phyloP scores from a whole-genome alignment of 2,329 filamentous ascomycete species.

The Anthostomella pinea region DNA sequence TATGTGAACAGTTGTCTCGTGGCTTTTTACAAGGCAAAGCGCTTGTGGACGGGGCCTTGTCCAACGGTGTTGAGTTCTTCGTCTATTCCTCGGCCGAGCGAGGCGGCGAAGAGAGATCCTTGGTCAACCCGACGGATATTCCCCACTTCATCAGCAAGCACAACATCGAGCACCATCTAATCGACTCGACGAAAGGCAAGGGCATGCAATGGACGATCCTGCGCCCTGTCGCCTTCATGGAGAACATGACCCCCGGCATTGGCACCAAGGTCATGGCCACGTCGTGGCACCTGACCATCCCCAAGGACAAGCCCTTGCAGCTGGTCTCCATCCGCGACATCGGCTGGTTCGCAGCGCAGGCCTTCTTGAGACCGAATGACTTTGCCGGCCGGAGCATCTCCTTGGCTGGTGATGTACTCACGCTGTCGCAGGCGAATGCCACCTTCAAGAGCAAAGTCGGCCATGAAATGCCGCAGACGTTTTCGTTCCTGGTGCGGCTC shows the following conservation, averaged over 20 bases:
- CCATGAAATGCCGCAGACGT: background rate
- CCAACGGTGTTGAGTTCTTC: constrained; percentile 54
- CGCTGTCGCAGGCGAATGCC: background rate
- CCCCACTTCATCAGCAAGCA: constrained; percentile 62
- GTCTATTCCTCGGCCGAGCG: constrained; percentile 63
- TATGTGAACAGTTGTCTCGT: no score
- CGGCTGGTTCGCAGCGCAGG: background rate
- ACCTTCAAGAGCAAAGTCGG: background rate
- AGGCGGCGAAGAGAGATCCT: constrained; percentile 48
- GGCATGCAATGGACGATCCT: constrained; percentile 59
- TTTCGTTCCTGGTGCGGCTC: background rate
- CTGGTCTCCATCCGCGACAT: background rate
- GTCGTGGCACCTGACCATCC: background rate
- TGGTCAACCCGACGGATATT: constrained; percentile 50
- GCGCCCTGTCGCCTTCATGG: constrained; percentile 60
- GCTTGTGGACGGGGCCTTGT: constrained; percentile 54
- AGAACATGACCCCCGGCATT: constrained; percentile 40
- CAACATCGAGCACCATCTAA: constrained; percentile 57
- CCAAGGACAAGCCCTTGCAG: background rate
- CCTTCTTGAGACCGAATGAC: background rate
- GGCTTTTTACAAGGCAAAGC: constrained; percentile 60
- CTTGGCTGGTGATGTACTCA: background rate
- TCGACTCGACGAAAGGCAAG: constrained; percentile 29
- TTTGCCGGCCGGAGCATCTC: background rate
- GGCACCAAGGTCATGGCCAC: constrained; percentile 25